Conservation (phyloP, 331 rosid genomes). For the Malus hybrid region DNA sequence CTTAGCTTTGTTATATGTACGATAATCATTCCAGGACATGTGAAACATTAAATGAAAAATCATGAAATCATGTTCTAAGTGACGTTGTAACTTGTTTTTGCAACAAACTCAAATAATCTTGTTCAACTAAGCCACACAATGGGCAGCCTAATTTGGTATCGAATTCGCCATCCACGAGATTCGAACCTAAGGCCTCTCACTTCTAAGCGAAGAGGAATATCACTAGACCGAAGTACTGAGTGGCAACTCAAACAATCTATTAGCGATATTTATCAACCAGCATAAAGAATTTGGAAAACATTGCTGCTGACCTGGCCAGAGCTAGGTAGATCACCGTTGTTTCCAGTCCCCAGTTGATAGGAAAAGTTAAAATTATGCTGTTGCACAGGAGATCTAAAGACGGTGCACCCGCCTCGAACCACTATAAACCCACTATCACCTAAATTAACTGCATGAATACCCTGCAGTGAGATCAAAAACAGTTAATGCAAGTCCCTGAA, state of each 20-base stretch:
- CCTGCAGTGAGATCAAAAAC: slow-evolving; percentile 32
- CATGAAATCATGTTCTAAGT: no score
- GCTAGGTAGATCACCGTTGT: slow-evolving; percentile 78
- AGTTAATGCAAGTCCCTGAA: not conserved
- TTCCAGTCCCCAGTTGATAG: slow-evolving; percentile 68
- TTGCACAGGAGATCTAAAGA: slow-evolving; percentile 84
- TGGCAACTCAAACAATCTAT: not conserved
- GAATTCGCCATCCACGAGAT: no score
- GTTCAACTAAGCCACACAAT: no score
- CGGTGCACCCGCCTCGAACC: slow-evolving; percentile 75
- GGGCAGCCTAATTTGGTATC: no score
- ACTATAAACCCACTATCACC: slow-evolving; percentile 97
- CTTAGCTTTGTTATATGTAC: not conserved
- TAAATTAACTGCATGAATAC: slow-evolving; percentile 74
- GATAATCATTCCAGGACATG: not conserved
- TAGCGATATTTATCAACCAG: not conserved
- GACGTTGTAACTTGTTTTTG: no score
- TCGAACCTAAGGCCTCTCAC: no score
- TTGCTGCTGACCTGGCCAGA: slow-evolving; percentile 74
- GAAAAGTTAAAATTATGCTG: slow-evolving; percentile 93
- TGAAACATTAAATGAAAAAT: not conserved
- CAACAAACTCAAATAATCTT: no score
- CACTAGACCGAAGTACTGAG: no score
- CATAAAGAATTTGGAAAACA: not conserved
- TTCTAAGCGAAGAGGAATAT: no score